Evolutionary conservation across 179 eudicot species (phyloP), one percentile per base, ranked within the genome.

Genomic region (Silene noctiflora): DNA sequence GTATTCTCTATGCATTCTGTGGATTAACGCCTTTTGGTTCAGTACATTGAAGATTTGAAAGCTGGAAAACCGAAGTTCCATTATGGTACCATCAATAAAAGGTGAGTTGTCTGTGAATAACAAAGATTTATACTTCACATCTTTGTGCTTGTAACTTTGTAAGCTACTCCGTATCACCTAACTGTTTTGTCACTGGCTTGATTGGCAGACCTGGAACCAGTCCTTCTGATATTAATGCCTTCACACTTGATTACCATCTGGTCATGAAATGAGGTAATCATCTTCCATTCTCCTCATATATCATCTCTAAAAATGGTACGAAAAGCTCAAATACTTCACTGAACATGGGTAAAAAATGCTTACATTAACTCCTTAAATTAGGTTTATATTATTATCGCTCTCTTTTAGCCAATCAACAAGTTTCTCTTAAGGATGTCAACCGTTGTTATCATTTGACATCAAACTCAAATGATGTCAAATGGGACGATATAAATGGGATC

Each of bases 11-110:
- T 75, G 69, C 59, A n/a, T 60, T 69, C 39, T 62, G 51, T 29
- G 53, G 63, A 55, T 69, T 55, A 74, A 33, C 22, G 63, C 67
- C 75, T 81, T 48, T 83, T 74, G 75, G 55, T 89, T 81, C 84
- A 94, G 98, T 94, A 94, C 80, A 82, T 87, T 67, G 97, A 91
- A 85, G 97, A 92, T 81, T 79, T 78, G 77, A 90, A 88, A 77
- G 82, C 78, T 81, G 98, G 97, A 74, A 84, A 82, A 77, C 86
- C 89, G 60, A 94, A 84, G 81, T 94, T 91, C 85, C 98, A 94
- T 81, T 94, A 94, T 69, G 96, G 97, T 76, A 86, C 93, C 81
- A 94, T 94, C 46, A 94, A 87, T 73, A 94, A 94, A 83, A 87
- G 98, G 98, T 93, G 79, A 61, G 35, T 27, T 78, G 11, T 9